phyloP scores from a whole-genome alignment of 805 yeast species.

The Wickerhamiella sergipiensis region DNA sequence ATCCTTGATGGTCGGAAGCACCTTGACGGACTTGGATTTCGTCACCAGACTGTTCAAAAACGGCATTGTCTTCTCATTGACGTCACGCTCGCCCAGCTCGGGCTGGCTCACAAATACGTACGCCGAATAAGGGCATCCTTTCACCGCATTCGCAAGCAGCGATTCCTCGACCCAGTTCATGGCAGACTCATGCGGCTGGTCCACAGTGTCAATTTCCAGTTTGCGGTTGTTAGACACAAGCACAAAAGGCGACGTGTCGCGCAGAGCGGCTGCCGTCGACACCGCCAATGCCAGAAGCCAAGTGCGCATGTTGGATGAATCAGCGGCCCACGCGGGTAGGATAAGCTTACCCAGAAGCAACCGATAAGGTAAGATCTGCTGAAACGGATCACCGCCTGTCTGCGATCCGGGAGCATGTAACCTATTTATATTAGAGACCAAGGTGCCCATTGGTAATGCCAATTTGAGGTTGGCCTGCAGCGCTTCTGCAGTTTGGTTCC shows the following conservation, averaged over 20 bases:
- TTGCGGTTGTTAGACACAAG: slow-evolving; percentile 8
- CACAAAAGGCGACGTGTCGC: slow-evolving; percentile 13
- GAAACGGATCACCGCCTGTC: too few relatives aligned
- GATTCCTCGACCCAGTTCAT: slow-evolving; percentile 5
- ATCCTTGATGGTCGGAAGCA: slow-evolving; percentile 6
- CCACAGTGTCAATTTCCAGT: background rate
- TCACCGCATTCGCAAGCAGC: slow-evolving; percentile 9
- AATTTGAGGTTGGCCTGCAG: too few relatives aligned
- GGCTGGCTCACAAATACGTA: slow-evolving; percentile 44
- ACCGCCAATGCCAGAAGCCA: background rate
- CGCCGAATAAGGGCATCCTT: slow-evolving; percentile 39
- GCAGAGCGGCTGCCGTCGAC: slow-evolving; percentile 6
- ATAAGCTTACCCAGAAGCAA: background rate
- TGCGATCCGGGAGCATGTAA: too few relatives aligned
- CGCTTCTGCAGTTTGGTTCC: too few relatives aligned
- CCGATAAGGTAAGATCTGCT: background rate
- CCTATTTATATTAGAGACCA: too few relatives aligned
- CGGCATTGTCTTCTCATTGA: slow-evolving; percentile 20
- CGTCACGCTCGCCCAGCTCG: slow-evolving; percentile 35
- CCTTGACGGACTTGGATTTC: slow-evolving; percentile 9
- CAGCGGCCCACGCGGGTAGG: background rate
- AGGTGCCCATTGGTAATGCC: too few relatives aligned
- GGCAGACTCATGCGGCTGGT: background rate
- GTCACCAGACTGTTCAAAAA: slow-evolving; percentile 9
- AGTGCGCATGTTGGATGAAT: slow-evolving; percentile 1